phyloP scores from a whole-genome alignment of 371 early-diverging fungal genomes.

The Mortierella sp. region DNA sequence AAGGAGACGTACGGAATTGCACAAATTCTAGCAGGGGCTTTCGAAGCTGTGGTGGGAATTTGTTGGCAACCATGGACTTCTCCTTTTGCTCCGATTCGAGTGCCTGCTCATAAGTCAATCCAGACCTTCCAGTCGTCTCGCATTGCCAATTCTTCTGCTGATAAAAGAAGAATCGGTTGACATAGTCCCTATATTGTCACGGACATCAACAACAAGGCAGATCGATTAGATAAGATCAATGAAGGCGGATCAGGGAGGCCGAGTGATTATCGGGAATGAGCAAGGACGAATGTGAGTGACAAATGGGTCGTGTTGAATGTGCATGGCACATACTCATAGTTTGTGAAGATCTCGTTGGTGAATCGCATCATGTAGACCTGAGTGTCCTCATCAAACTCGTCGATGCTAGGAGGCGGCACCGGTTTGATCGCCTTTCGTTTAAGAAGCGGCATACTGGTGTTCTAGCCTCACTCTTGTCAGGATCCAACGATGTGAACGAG shows the following conservation, averaged over 20 bases:
- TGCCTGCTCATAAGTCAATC: conserved; percentile 85
- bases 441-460: conserved; percentile 64
- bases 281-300: too few species aligned
- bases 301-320: too few species aligned
- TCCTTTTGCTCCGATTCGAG: conserved; percentile 77
- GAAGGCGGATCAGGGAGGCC: not conserved
- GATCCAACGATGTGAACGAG: not conserved
- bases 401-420: conserved; percentile 56
- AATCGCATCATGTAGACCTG: conserved; percentile 81
- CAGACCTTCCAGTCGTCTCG: conserved; percentile 76
- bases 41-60: conserved; percentile 74
- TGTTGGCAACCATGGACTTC: conserved; percentile 63
- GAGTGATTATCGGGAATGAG: too few species aligned
- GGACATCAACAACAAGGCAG: too few species aligned
- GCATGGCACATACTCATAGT: conserved; percentile 89
- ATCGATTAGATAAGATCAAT: conserved; percentile 7
- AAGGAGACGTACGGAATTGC: conserved; percentile 71
- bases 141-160: conserved; percentile 84
- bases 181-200: conserved; percentile 76
- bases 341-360: conserved; percentile 85
- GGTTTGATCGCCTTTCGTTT: conserved; percentile 65
- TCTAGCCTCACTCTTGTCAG: not conserved
- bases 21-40: conserved; percentile 70
- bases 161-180: conserved; percentile 74
- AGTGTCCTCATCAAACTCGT: conserved; percentile 59